A percentile compares a stretch with the other conserved stretches of the same genome.
Conservation (phyloP, 345 rosid genomes). For the Salix dunnii region DNA sequence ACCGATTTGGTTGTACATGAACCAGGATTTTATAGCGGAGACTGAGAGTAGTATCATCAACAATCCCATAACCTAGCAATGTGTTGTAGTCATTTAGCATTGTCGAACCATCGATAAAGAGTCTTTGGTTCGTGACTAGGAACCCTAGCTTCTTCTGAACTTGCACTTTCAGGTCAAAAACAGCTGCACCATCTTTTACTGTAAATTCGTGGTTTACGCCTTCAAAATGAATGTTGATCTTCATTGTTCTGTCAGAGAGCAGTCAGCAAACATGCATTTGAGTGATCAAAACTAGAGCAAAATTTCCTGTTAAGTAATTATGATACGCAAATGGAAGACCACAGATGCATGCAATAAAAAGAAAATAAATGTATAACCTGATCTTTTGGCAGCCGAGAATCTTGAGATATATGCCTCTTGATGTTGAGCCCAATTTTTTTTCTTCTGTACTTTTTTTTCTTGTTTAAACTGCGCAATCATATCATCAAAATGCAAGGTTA, state of each 20-base stretch:
- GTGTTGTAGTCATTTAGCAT: not conserved
- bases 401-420: not conserved
- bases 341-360: too few species aligned
- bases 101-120: too few species aligned
- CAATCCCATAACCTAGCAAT: not conserved
- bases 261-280: too few species aligned
- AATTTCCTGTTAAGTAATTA: not conserved
- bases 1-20: not conserved
- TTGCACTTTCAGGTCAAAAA: not conserved
- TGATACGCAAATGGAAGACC: too few species aligned
- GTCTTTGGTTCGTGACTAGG: not conserved
- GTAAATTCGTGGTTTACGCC: not conserved
- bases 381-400: not conserved
- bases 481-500: too few species aligned
- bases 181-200: not conserved
- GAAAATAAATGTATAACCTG: not conserved
- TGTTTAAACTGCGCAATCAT: too few species aligned
- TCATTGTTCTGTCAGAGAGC: not conserved
- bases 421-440: not conserved
- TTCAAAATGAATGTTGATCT: not conserved
- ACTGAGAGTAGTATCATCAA: not conserved
- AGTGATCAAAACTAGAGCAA: not conserved
- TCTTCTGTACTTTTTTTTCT: too few species aligned
- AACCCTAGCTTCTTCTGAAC: not conserved
- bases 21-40: not conserved